Evolutionary conservation across 176 grass and related monocot genomes (phyloP), one percentile per base, ranked within the genome.

Genomic region (Bolboschoenus planiculmis): DNA sequence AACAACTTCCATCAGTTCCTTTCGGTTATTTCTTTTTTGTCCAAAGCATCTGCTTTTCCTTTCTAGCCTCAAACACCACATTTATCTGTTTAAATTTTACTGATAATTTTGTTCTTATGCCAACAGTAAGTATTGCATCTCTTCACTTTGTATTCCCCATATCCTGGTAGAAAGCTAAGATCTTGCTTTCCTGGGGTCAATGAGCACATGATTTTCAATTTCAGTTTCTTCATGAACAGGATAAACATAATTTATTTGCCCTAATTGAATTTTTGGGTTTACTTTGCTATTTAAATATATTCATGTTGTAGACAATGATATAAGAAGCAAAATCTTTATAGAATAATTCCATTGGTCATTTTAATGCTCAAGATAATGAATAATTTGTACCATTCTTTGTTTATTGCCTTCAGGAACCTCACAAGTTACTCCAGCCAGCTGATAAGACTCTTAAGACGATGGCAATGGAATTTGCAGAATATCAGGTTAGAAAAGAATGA

Each of bases 401-500:
- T 37, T 72, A 7, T 40, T 29, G 48, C 82, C 84, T 75, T 48
- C 87, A 97, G 94, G 94, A 97, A 80, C 83, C 87, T 30, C 94
- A 93, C 43, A 97, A 97, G 72, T 82, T 97, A 84, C 84, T 97
- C 61, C 91, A 93, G 86, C 89, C 91, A 27, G 89, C 80, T 57
- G 91, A 97, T 34, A 91, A 88, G 71, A 93, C 94, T 56, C 81
- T 97, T 46, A 93, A 97, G 79, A 88, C 89, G 63, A 97, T 97
- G 91, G 94, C 94, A 48, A 60, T 91, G 79, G 94, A 97, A 83
- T 97, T 97, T 83, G 91, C 94, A 34, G 94, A 97, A 77, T 97
- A 91, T 91, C 94, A 97, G 89, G 94, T 86, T 80, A 83, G 72
- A 74, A 65, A 20, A 77, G 15, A 53, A 53, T 77, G 23, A 34